Conservation (phyloP, 1,284 basidiomycete species). For the Ceratobasidium papillatum region DNA sequence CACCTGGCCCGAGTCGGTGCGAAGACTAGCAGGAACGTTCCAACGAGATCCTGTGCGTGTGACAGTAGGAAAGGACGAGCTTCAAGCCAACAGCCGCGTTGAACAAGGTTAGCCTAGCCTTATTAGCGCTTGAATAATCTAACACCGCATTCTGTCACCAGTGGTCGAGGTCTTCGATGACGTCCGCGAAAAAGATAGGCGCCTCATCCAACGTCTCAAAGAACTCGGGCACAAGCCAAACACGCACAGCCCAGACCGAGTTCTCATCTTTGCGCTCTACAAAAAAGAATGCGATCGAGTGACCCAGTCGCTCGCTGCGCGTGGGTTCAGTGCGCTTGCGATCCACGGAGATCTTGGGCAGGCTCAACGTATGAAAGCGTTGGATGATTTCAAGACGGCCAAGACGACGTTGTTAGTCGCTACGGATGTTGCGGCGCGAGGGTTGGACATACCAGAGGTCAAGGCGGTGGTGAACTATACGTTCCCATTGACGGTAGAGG, state of each 20-base stretch:
- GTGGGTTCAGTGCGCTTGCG: conserved; percentile 86
- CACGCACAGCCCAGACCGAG: conserved; percentile 46
- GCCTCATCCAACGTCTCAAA: conserved; percentile 28
- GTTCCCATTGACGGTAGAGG: conserved; percentile 93
- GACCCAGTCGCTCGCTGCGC: conserved; percentile 78
- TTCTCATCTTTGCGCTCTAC: conserved; percentile 96
- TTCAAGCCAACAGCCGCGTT: conserved; percentile 93
- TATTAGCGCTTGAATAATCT: not conserved
- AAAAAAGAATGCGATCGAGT: conserved; percentile 96
- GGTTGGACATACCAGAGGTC: conserved; percentile 97
- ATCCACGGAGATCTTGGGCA: conserved; percentile 96
- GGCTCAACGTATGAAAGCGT: conserved; percentile 81
- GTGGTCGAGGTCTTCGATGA: conserved; percentile 92
- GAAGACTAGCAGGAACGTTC: conserved; percentile 91
- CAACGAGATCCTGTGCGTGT: conserved; percentile 87
- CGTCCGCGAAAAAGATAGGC: conserved; percentile 83
- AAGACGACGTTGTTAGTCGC: conserved; percentile 88
- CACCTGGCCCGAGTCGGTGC: conserved; percentile 98
- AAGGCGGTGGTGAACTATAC: conserved; percentile 94
- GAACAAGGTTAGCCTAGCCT: conserved; percentile 61
- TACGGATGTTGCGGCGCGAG: conserved; percentile 96
- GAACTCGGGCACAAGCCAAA: conserved; percentile 34
- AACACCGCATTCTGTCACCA: conserved; percentile 41
- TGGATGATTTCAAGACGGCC: conserved; percentile 91
- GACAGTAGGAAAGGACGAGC: conserved; percentile 94